Base-by-base conservation (phyloP, 345 rosid genomes). In the Trapa bicornis region DNA sequence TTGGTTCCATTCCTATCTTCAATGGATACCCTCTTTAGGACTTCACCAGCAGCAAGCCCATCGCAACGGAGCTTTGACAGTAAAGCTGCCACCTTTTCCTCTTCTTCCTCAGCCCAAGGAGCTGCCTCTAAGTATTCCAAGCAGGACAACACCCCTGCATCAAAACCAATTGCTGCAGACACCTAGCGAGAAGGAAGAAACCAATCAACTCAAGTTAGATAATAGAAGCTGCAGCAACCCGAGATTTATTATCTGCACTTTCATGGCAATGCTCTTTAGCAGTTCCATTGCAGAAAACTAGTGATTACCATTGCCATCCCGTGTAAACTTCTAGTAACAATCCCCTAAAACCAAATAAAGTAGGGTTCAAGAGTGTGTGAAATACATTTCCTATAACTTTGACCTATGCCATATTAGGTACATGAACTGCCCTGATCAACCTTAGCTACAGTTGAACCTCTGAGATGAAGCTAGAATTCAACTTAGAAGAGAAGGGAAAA, bases 91-190 rank as follows among this genome's bases (percentile, higher is more conserved):
- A 95, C 91, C 73, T 83, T 89, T 77, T 86, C 88, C 62, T 95
- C 98, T 84, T 95, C 99, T 67, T 91, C 98, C 82, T 95, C 98
- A 6, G 94, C 89, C 99, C 99, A 95, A 38, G 99, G 99, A 41
- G 98, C 99, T 39, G 99, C 99, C 80, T 95, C 99, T 63, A 95
- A 80, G 69, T 87, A 87, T 86, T 95, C 98, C 77, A 95, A 75
- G 81, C 99, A 95, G 69, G 96, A 89, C 56, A 91, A 67, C 43
- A 95, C 94, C 65, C 97, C 99, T 14, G 96, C 99, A 73, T 95
- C 98, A 80, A 95, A 95, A 13, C 92, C 97, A 72, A 95, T 87
- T 8, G 96, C 96, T 0, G 96, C 93, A 36, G 99, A 91, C 73
- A 95, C 99, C 99, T 95, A 70, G 61, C 60, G 66, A 62, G 41